Evolutionary conservation across 2,329 filamentous ascomycete species (phyloP).

Genomic region (Arthrobotrys sinensis): DNA sequence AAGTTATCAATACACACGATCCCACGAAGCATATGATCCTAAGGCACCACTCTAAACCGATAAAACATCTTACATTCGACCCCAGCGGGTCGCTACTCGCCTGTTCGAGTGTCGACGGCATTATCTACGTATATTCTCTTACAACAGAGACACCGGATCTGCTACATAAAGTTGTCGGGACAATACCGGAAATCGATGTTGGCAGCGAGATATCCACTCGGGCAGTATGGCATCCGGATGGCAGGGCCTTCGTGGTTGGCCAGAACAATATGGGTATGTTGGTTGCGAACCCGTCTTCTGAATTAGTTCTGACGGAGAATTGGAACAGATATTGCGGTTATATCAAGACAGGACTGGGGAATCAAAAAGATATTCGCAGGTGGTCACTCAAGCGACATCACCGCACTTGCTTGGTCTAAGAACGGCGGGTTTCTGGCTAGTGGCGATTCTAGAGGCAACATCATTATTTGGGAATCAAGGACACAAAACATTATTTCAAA

Average conservation of each 20-base stretch:
- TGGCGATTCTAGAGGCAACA: slow-evolving; percentile 77
- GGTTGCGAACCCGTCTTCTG: not conserved
- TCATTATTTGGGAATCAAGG: slow-evolving; percentile 89
- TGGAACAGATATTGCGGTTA: slow-evolving; percentile 79
- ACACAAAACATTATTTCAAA: slow-evolving; percentile 85
- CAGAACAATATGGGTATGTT: slow-evolving; percentile 77
- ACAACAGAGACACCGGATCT: slow-evolving; percentile 83
- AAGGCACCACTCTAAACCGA: slow-evolving; percentile 85
- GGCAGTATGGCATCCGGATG: slow-evolving; percentile 93
- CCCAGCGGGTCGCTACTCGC: slow-evolving; percentile 81
- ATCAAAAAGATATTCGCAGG: slow-evolving; percentile 83
- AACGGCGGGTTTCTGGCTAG: slow-evolving; percentile 90
- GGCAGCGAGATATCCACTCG: slow-evolving; percentile 82
- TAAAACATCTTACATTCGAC: slow-evolving; percentile 93
- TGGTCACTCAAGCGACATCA: slow-evolving; percentile 87
- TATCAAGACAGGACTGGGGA: slow-evolving; percentile 92
- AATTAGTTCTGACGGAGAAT: slow-evolving; percentile 22
- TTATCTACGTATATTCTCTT: slow-evolving; percentile 90
- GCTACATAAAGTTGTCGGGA: slow-evolving; percentile 85
- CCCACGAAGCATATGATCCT: slow-evolving; percentile 82
- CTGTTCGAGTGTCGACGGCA: slow-evolving; percentile 88
- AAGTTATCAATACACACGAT: slow-evolving; percentile 86
- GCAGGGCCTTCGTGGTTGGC: slow-evolving; percentile 87
- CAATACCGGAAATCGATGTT: slow-evolving; percentile 81
- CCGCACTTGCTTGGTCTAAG: slow-evolving; percentile 90